These are phyloP conservation scores for Perkinsus marinus DNA, from an alignment of 169 alveolate species.

Conservation along the genomic window DNA sequence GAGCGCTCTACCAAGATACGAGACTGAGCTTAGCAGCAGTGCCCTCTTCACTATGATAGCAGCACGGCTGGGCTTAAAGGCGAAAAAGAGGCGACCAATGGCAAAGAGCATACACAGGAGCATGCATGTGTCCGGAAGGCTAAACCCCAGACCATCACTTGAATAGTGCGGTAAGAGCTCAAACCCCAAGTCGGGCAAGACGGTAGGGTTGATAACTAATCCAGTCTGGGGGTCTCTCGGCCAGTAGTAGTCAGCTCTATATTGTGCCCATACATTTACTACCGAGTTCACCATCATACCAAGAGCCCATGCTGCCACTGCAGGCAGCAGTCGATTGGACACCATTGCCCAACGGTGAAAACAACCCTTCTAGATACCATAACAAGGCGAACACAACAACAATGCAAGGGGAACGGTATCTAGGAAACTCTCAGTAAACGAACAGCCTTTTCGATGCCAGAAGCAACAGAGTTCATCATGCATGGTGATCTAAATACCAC, in stretches of 20 bases:
- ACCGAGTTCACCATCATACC: not conserved
- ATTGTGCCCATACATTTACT: not conserved
- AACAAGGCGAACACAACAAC: not conserved
- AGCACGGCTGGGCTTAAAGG: not conserved
- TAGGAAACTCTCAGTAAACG: not conserved
- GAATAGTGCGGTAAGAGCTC: not conserved
- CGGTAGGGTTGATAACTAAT: not conserved
- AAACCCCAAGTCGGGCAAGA: not conserved
- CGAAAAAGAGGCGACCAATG: not conserved
- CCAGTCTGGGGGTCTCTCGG: not conserved
- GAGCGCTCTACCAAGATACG: not conserved
- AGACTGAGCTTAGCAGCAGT: not conserved
- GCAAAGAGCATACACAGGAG: not conserved
- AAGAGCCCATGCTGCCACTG: not conserved
- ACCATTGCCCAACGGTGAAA: not conserved
- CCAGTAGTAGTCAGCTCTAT: not conserved
- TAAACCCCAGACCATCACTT: not conserved
- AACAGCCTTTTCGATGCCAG: not conserved
- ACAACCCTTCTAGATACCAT: not conserved
- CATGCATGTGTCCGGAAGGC: not conserved
- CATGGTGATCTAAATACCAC: not conserved
- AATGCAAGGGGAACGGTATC: not conserved
- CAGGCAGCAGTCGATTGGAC: not conserved
- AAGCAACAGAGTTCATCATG: not conserved
- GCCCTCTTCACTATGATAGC: not conserved